Base-by-base conservation (phyloP, 768 basidiomycete species). In the Macrolepiota dolichaula region DNA sequence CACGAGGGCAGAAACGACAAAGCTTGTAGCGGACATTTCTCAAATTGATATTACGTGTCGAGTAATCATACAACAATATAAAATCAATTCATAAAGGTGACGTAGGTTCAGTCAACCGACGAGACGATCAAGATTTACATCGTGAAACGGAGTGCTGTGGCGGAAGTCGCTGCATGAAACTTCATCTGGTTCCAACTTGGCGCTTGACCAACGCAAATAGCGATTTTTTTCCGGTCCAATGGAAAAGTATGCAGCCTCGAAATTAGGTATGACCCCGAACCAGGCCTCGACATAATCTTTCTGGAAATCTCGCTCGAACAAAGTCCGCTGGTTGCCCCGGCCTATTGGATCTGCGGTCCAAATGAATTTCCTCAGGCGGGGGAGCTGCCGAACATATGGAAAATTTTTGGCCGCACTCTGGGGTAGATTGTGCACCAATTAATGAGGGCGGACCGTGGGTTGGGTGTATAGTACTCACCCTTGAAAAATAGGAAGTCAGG, bases 61-160 rank as follows among this genome's bases (percentile, higher is more conserved):
- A n/a, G n/a, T n/a, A n/a, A n/a, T n/a, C n/a, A n/a, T n/a, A n/a
- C n/a, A n/a, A n/a, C n/a, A n/a, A n/a, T 32, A 7, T 7, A 32
- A 32, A 32, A 7, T 3, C 29, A 7, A 32, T 61, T n/a, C n/a
- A n/a, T n/a, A n/a, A n/a, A n/a, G n/a, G n/a, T n/a, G n/a, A n/a
- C n/a, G n/a, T n/a, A n/a, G n/a, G n/a, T n/a, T n/a, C n/a, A n/a
- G n/a, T n/a, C n/a, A n/a, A n/a, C n/a, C n/a, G n/a, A n/a, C n/a
- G n/a, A n/a, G 55, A 60, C 64, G 54, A 42, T 55, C 38, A 4
- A 40, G 24, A 27, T 12, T 42, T 9, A 55, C 42, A 24, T 55
- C 54, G 27, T 42, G 27, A 24, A 55, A 55, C 7, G 32, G 37
- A 13, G 54, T 55, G 37, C 4, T 9, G 13, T 42, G 22, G 19